phyloP scores from a whole-genome alignment of 148 eudicot genomes.

The Camellia lanceoleosa region DNA sequence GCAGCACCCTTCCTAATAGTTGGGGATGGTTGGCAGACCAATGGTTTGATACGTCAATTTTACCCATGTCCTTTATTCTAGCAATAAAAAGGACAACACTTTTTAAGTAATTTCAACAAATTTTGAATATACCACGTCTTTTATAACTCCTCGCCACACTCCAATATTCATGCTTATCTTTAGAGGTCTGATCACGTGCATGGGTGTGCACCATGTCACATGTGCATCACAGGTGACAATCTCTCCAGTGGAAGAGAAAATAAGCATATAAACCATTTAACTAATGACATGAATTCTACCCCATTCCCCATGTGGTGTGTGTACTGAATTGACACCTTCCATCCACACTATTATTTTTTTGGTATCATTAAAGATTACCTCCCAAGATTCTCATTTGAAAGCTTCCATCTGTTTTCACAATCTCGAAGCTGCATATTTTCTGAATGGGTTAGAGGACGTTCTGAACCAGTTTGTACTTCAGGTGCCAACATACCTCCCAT shows the following conservation, averaged over 20 bases:
- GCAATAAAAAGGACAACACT: too few species aligned
- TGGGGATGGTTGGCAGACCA: too few species aligned
- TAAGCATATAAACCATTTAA: neutral
- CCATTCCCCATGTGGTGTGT: neutral
- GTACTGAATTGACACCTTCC: neutral
- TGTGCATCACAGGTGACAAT: neutral
- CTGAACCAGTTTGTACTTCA: conserved; percentile 24
- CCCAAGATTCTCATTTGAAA: conserved; percentile 24
- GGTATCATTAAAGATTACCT: conserved; percentile 34
- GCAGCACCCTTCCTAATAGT: too few species aligned
- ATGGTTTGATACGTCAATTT: too few species aligned
- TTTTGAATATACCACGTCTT: neutral
- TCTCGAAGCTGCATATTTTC: conserved; percentile 29
- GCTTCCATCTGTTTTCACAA: conserved; percentile 26
- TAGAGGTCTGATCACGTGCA: too few species aligned
- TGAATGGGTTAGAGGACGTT: conserved; percentile 23
- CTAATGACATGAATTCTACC: neutral
- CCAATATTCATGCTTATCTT: too few species aligned
- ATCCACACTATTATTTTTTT: neutral
- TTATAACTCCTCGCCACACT: too few species aligned
- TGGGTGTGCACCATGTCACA: too few species aligned
- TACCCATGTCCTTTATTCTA: too few species aligned
- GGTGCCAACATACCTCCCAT: conserved; percentile 34
- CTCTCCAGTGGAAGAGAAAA: neutral
- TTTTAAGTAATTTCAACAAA: too few species aligned